Evolutionary conservation across 441 rosid species (phyloP).

Genomic region (Pelargonium cotyledonis): DNA sequence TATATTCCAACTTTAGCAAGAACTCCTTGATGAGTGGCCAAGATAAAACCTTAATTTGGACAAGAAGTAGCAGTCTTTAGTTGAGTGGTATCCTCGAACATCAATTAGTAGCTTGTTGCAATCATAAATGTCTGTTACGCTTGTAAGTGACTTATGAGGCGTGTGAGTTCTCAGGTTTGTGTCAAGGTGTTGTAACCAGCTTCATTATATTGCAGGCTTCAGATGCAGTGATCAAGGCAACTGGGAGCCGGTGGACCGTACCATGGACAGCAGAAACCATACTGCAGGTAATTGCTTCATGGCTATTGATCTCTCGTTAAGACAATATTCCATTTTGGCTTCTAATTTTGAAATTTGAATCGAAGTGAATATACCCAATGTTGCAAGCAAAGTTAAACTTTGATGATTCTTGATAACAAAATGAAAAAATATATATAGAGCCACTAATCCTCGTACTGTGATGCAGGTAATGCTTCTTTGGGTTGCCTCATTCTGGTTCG

Average conservation of each 20-base stretch:
- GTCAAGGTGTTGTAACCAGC: background rate
- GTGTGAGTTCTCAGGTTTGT: background rate
- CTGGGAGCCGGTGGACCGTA: slow-evolving; percentile 4
- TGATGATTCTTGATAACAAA: too few species aligned
- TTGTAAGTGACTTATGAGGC: background rate
- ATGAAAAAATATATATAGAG: too few species aligned
- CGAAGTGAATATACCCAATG: background rate
- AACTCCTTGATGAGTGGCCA: too few species aligned
- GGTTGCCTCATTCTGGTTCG: slow-evolving; percentile 6
- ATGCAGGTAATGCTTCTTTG: slow-evolving; percentile 6
- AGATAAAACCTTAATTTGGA: too few species aligned
- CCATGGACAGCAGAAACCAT: slow-evolving; percentile 9
- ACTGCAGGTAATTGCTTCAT: background rate
- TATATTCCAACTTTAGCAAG: too few species aligned
- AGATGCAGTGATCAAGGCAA: slow-evolving; percentile 1
- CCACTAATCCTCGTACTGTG: background rate
- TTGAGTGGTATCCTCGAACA: background rate
- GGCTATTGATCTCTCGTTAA: background rate
- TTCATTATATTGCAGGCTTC: background rate
- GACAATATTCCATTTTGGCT: background rate
- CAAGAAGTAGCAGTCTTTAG: too few species aligned
- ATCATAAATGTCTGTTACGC: background rate
- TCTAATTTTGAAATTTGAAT: background rate
- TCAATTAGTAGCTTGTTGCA: background rate
- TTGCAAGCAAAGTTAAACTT: too few species aligned